These are phyloP conservation scores for Arthroderma sp. DNA, from an alignment of 2,329 filamentous ascomycete genomes.

Conservation along the genomic window DNA sequence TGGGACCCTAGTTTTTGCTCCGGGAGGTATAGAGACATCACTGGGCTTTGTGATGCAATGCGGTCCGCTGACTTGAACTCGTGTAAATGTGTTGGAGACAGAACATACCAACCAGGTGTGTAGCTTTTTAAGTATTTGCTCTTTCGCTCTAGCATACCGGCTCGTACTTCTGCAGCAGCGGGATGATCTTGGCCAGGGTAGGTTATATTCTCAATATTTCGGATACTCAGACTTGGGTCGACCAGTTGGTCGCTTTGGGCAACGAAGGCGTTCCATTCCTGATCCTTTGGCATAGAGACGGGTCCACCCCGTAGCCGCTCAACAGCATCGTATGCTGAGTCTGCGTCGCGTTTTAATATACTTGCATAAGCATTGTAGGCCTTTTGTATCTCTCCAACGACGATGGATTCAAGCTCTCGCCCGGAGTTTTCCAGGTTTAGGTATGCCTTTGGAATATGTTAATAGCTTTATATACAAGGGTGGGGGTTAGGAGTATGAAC, in stretches of 20 bases:
- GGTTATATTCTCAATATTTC: conserved; percentile 66
- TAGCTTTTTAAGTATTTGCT: conserved; percentile 98
- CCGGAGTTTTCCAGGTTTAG: conserved; percentile 89
- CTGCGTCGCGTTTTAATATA: conserved; percentile 82
- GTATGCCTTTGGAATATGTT: conserved; percentile 51
- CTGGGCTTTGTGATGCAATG: conserved; percentile 62
- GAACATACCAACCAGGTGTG: conserved; percentile 89
- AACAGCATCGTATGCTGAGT: conserved; percentile 62
- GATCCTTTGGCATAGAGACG: conserved; percentile 83
- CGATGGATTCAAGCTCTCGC: conserved; percentile 86
- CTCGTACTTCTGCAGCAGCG: conserved; percentile 69
- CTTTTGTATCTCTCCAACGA: conserved; percentile 95
- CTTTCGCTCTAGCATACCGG: conserved; percentile 88
- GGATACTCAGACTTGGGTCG: conserved; percentile 65
- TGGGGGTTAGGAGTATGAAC: conserved; percentile 15
- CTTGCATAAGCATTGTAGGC: conserved; percentile 88
- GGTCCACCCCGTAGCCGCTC: conserved; percentile 74
- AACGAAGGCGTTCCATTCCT: conserved; percentile 80
- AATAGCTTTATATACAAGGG: not conserved
- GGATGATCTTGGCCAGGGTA: conserved; percentile 86
- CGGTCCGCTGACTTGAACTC: conserved; percentile 99
- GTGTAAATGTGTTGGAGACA: conserved; percentile 92
- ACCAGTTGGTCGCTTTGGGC: conserved; percentile 72
- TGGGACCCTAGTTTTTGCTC: conserved; percentile 94
- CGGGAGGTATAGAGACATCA: conserved; percentile 91